Evolutionary conservation across 257 asterid species (phyloP).

Genomic region (Jacaranda mimosifolia): DNA sequence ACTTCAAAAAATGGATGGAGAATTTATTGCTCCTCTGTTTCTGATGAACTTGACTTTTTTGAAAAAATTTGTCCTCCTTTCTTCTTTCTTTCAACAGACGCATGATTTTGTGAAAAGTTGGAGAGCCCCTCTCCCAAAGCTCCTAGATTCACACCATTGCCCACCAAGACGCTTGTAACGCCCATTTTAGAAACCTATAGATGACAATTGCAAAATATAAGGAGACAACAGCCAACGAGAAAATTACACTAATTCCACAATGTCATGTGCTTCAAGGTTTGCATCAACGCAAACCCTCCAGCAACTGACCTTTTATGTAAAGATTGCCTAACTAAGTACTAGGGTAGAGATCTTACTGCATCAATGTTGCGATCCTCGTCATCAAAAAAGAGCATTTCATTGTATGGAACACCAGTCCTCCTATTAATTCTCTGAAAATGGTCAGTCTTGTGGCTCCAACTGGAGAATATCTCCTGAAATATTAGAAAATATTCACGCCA

Average conservation of each 20-base stretch:
- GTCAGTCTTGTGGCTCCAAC: conserved; percentile 90
- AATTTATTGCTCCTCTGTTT: conserved; percentile 32
- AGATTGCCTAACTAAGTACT: not conserved
- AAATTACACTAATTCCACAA: not conserved
- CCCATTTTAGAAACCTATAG: conserved; percentile 82
- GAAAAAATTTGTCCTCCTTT: conserved; percentile 45
- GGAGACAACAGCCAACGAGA: conserved; percentile 11
- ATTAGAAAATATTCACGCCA: conserved; percentile 3
- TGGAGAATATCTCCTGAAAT: conserved; percentile 86
- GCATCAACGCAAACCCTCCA: not conserved
- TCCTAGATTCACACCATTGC: conserved; percentile 70
- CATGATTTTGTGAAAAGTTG: conserved; percentile 53
- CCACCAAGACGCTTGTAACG: conserved; percentile 73
- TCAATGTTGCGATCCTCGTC: conserved; percentile 87
- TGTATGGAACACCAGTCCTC: conserved; percentile 70
- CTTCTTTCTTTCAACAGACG: conserved; percentile 53
- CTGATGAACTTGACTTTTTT: conserved; percentile 53
- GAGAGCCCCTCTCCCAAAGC: conserved; percentile 77
- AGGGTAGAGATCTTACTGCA: conserved; percentile 57
- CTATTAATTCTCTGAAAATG: conserved; percentile 75
- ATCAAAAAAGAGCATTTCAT: conserved; percentile 88
- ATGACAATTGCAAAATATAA: conserved; percentile 4
- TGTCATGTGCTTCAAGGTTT: not conserved
- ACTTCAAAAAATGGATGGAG: not conserved
- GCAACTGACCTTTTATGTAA: not conserved